These are phyloP conservation scores for Physcomitrium patens DNA, from an alignment of 225 moss, liverwort and hornwort genomes.

Conservation along the genomic window DNA sequence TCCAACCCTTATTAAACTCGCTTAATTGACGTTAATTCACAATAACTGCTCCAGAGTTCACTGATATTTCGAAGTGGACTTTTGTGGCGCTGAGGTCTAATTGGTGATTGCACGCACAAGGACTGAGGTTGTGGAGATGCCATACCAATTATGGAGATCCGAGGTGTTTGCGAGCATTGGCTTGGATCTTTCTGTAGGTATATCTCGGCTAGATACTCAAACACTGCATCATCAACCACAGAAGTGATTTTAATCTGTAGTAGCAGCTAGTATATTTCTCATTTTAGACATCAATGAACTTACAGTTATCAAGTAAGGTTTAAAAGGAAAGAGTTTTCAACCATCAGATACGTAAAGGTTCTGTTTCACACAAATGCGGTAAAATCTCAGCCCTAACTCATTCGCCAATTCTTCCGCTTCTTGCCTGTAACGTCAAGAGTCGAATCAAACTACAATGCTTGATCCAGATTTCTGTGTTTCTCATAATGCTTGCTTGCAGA, in stretches of 20 bases:
- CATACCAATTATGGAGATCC: constrained; percentile 45
- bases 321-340: constrained; percentile 24
- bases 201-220: constrained; percentile 92
- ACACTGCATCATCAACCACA: constrained; percentile 52
- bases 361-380: constrained; percentile 92
- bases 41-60: neutral
- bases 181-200: constrained; percentile 61
- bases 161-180: constrained; percentile 44
- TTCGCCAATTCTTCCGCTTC: constrained; percentile 89
- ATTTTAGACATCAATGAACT: neutral
- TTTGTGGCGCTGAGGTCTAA: neutral
- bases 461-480: neutral
- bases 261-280: neutral
- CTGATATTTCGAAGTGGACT: neutral
- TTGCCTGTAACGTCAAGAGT: constrained; percentile 55
- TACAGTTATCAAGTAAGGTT: neutral
- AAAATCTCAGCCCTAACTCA: constrained; percentile 80
- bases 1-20: neutral
- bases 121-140: neutral
- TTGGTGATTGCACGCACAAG: neutral
- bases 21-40: no score
- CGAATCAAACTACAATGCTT: neutral
- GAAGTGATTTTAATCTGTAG: neutral
- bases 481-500: neutral
- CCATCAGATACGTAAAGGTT: constrained; percentile 88